Evolutionary conservation across 495 filamentous ascomycete species (phyloP), one percentile per base, ranked within the genome.

Genomic region (Aspergillus egyptiacus): DNA sequence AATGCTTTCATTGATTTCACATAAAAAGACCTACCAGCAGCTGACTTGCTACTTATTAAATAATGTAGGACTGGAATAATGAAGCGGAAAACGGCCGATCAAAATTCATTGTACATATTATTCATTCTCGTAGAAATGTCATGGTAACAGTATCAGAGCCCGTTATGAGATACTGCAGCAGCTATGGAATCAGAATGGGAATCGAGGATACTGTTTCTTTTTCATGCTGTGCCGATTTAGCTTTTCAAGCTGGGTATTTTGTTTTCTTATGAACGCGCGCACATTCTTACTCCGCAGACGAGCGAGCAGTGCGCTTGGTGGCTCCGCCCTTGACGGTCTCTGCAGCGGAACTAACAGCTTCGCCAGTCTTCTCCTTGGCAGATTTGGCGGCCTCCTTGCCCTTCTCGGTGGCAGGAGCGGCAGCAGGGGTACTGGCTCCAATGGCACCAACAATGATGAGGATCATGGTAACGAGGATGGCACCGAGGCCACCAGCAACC

Each of bases 351-450:
- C 81, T 65, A 55, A 77, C 75, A 50, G 84, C 85, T 68, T 86
- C 80, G 4, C 78, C 78, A 25, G 76, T 77, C 79, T 94, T 88
- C 72, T 90, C 88, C 81, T 93, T 93, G 55, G 72, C 74, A 46
- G 82, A 80, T 55, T 71, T 72, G 18, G 81, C 86, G 55, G 81
- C 75, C 51, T 81, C 79, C 81, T 91, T 91, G 48, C 75, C 81
- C 66, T 88, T 84, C 56, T 81, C 74, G 23, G 77, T 80, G 30
- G 72, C 74, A 36, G 76, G 68, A 48, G 79, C 69, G 34, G 78
- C 64, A 17, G 80, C 72, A 33, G 78, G 74, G 56, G 67, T 74
- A 58, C 74, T 75, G 55, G 75, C 64, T 31, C 67, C 62, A 43
- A 84, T 60, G 44, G 76, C 67, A 54, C 82, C 76, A 41, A 85